These are phyloP conservation scores for Hypoxylon sp. DNA, from an alignment of 2,329 filamentous ascomycete genomes.

Conservation along the genomic window DNA sequence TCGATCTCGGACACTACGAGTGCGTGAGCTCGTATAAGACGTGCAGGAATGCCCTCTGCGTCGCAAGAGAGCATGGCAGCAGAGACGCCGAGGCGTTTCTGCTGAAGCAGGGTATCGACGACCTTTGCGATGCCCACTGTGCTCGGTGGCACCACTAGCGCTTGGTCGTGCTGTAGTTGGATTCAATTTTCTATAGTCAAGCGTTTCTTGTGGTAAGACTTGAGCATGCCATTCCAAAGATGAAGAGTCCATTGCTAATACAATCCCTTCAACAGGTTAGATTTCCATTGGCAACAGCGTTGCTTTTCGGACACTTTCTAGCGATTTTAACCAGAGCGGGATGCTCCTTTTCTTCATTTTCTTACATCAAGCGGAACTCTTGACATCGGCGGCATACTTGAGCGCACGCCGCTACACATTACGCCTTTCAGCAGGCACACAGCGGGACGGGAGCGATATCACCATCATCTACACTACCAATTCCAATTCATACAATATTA, in stretches of 20 bases:
- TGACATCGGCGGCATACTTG: too few species aligned
- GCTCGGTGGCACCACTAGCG: neutral
- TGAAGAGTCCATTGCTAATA: neutral
- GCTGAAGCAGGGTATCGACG: constrained; percentile 4
- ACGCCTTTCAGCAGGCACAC: too few species aligned
- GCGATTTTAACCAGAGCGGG: too few species aligned
- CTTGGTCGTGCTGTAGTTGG: neutral
- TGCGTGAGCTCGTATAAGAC: neutral
- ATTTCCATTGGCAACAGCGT: neutral
- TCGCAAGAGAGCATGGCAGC: neutral
- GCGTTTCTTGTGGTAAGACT: neutral
- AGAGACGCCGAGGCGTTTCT: neutral
- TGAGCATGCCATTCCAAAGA: neutral
- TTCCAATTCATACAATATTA: too few species aligned
- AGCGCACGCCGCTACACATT: too few species aligned
- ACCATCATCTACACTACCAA: too few species aligned
- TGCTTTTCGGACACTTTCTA: neutral
- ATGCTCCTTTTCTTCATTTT: too few species aligned
- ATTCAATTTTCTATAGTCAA: neutral
- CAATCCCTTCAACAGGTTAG: neutral
- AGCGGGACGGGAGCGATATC: too few species aligned
- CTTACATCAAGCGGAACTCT: too few species aligned
- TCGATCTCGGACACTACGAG: neutral
- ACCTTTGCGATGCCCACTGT: neutral
- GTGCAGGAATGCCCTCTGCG: constrained; percentile 15